These are phyloP conservation scores for Fusarium globosum DNA, from an alignment of 2,329 filamentous ascomycete genomes.

Conservation along the genomic window DNA sequence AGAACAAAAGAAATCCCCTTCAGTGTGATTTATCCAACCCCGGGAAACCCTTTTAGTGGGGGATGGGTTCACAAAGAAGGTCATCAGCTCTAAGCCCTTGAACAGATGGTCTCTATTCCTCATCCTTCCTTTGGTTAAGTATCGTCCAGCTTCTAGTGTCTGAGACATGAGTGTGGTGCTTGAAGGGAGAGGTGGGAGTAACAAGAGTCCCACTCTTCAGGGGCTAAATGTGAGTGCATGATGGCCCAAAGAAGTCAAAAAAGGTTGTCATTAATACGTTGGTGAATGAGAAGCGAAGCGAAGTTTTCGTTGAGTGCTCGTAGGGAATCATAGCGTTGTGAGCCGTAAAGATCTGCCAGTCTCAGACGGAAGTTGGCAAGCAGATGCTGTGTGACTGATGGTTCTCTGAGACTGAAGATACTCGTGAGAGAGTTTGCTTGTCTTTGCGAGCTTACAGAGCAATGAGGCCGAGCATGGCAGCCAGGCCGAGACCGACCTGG, in stretches of 20 bases:
- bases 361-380: neutral
- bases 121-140: neutral
- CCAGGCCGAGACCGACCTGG: slow-evolving; percentile 47
- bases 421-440: neutral
- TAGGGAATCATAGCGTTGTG: slow-evolving; percentile 18
- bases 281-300: slow-evolving; percentile 24
- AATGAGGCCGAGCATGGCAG: slow-evolving; percentile 42
- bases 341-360: neutral
- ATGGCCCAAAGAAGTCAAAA: slow-evolving; percentile 16
- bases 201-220: neutral
- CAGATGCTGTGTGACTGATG: slow-evolving; percentile 8
- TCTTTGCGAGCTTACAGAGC: slow-evolving; percentile 44
- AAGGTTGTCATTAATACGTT: slow-evolving; percentile 37
- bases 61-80: slow-evolving; percentile 11
- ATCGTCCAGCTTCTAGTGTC: neutral
- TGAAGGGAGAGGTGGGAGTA: neutral
- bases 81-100: slow-evolving; percentile 18
- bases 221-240: slow-evolving; percentile 29
- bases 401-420: neutral
- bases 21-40: slow-evolving; percentile 12
- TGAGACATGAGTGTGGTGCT: neutral
- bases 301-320: slow-evolving; percentile 31
- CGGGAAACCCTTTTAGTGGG: slow-evolving; percentile 3
- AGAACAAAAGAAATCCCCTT: slow-evolving; percentile 32
- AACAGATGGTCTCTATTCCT: slow-evolving; percentile 5